Base-by-base conservation (phyloP, 2,329 filamentous ascomycete genomes). In the Ceratocystis variospora region DNA sequence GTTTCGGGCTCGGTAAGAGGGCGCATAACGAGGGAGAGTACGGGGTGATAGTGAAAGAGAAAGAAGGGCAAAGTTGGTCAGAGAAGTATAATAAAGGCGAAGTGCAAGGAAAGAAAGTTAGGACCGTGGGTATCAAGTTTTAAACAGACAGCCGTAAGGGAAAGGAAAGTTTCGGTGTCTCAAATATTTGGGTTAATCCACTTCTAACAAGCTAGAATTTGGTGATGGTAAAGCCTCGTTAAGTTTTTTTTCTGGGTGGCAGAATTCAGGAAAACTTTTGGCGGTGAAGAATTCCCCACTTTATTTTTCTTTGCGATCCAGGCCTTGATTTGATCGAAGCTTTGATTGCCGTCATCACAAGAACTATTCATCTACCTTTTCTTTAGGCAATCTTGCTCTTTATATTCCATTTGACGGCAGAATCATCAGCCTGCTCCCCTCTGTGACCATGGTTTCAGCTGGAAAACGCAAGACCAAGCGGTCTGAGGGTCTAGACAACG, bases 1-100 rank as follows among this genome's bases (percentile, higher is more conserved):
- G 87, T 89, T 77, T 91, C 88, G 73, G 80, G 77, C 75, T 90
- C 90, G 66, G 90, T 94, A 70, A 96, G 84, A 64, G 87, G 84
- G 66, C 90, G 84, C 90, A 96, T 95, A 61, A 72, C 83, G 71
- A 64, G 46, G 45, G 64, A 28, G 8, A 28, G 17, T 5, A 57
- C 7, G 19, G 41, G 44, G 62, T 46, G 46, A 45, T 17, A 53
- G 41, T 68, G 44, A 55, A 46, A 28, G 28, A 67, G 46, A 61
- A 57, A 67, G 46, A 61, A 57, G 61, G 63, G 50, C 37, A 50
- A 57, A 59, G 48, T 37, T 1, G 12, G 37, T 5, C 17, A 48
- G 44, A 33, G 19, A 31, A 31, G 15, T 17, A 5, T 15, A 25
- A 48, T 25, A 15, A 63, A 46, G 22, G 8, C 10, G 7, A 41